A percentile compares a stretch with the other conserved stretches of the same genome.
These are phyloP conservation scores for Chalciporus chontae DNA, from an alignment of 768 basidiomycete species.

Conservation along the genomic window DNA sequence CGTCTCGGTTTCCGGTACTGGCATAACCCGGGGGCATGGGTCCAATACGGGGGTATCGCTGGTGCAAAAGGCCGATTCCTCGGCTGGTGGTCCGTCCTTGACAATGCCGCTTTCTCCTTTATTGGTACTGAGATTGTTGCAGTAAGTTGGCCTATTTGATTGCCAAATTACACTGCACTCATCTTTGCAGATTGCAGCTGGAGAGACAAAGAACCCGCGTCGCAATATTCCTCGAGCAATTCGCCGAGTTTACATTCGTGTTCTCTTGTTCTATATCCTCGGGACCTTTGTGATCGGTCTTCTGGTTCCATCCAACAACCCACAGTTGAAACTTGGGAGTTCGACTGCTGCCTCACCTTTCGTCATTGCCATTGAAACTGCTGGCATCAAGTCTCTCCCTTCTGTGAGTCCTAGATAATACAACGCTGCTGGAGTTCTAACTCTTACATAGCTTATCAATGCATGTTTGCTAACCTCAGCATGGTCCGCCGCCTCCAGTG, in stretches of 20 bases:
- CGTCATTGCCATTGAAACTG: conserved; percentile 81
- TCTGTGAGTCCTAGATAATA: conserved; percentile 44
- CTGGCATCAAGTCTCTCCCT: conserved; percentile 86
- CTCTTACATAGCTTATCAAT: conserved; percentile 59
- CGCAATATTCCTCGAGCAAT: conserved; percentile 56
- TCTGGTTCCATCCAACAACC: conserved; percentile 71
- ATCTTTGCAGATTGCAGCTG: conserved; percentile 66
- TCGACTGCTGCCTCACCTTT: conserved; percentile 79
- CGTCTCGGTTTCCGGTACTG: conserved; percentile 63
- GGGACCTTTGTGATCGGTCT: conserved; percentile 77
- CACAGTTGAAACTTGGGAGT: conserved; percentile 44
- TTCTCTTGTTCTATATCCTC: conserved; percentile 74
- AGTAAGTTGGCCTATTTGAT: conserved; percentile 38
- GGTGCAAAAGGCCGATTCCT: conserved; percentile 79
- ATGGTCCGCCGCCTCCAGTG: conserved; percentile 88
- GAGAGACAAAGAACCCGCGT: conserved; percentile 88
- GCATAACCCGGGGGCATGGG: conserved; percentile 87
- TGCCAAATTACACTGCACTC: not conserved
- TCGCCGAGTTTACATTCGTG: conserved; percentile 66
- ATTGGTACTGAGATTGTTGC: conserved; percentile 95
- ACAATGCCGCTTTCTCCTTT: conserved; percentile 89
- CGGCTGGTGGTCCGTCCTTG: conserved; percentile 66
- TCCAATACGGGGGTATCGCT: conserved; percentile 57
- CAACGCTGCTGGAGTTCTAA: not conserved
- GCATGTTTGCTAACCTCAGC: conserved; percentile 84